These are phyloP conservation scores for Polygonum aviculare DNA, from an alignment of 148 eudicot species.

Conservation along the genomic window DNA sequence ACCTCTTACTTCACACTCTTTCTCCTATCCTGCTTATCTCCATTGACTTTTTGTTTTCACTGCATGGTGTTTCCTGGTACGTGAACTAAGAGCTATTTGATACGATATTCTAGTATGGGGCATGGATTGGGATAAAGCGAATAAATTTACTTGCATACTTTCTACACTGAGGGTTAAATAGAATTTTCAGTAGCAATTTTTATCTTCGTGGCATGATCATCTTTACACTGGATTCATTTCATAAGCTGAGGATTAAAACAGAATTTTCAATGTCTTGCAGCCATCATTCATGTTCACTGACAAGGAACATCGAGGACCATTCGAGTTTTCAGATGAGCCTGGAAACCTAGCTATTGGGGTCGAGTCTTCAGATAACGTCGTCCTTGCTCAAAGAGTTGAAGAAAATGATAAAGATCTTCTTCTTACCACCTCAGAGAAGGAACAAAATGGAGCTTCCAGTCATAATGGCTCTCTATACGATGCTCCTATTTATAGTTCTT, in stretches of 20 bases:
- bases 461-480: conserved; percentile 59
- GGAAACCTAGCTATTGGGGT: conserved; percentile 63
- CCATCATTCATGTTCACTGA: conserved; percentile 98
- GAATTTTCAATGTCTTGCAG: conserved; percentile 41
- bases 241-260: neutral
- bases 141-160: neutral
- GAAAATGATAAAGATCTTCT: conserved; percentile 88
- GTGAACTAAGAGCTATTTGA: neutral
- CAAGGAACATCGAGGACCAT: conserved; percentile 95
- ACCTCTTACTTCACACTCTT: neutral
- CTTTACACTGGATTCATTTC: neutral
- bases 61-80: neutral
- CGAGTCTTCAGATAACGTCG: conserved; percentile 39
- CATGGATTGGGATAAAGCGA: neutral
- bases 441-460: conserved; percentile 37
- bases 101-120: neutral
- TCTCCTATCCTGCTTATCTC: neutral
- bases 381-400: conserved; percentile 60
- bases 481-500: conserved; percentile 56
- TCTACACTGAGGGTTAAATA: neutral
- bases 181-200: neutral
- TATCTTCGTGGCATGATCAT: neutral
- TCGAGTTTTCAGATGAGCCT: conserved; percentile 78
- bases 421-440: conserved; percentile 74
- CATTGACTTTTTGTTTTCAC: neutral